Evolutionary conservation across 257 asterid species (phyloP).

Genomic region (Solanum bulbocastanum): DNA sequence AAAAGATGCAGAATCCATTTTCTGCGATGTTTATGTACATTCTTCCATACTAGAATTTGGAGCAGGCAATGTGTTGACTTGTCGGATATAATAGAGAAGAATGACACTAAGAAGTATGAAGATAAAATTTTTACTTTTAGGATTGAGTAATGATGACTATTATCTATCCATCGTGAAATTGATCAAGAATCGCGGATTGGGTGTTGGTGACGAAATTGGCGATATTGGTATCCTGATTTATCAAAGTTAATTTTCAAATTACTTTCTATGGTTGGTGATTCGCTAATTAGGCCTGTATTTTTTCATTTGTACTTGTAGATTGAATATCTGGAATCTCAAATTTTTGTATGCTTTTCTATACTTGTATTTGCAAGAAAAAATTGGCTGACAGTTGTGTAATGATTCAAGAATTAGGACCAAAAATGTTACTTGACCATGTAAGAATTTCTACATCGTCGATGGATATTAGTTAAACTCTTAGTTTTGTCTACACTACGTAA

Average conservation of each 20-base stretch:
- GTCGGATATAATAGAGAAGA: neutral
- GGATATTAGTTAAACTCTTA: too few relatives aligned
- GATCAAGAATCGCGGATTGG: neutral
- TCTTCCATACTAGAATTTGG: neutral
- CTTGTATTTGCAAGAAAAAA: too few relatives aligned
- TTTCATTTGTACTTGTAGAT: too few relatives aligned
- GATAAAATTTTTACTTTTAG: neutral
- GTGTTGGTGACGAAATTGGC: neutral
- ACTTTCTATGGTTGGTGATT: neutral
- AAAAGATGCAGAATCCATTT: neutral
- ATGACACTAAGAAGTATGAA: neutral
- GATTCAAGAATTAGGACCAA: neutral
- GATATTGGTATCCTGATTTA: neutral
- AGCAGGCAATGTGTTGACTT: rapidly evolving
- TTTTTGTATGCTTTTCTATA: too few relatives aligned
- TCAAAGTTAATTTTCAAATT: neutral
- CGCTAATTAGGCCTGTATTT: neutral
- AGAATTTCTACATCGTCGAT: too few relatives aligned
- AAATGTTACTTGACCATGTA: too few relatives aligned
- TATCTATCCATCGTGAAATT: neutral
- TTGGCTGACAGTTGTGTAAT: neutral
- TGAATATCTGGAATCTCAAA: too few relatives aligned
- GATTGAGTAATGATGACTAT: neutral
- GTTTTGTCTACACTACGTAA: too few relatives aligned
- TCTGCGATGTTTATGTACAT: rapidly evolving